Evolutionary conservation across 164 flowering plant species (phyloP).

Genomic region (Protea cynaroides): DNA sequence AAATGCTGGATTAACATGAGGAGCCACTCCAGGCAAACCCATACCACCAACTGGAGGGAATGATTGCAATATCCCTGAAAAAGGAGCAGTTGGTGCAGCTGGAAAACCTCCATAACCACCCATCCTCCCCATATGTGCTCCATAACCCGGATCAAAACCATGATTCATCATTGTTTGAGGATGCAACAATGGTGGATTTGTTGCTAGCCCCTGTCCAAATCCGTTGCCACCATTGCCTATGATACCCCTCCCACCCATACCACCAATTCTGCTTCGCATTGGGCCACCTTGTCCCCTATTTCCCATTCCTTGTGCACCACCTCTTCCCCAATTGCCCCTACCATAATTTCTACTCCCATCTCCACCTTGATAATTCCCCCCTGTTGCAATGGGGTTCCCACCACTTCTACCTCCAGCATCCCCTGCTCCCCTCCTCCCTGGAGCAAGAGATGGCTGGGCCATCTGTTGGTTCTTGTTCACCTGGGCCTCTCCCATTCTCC

Average conservation of each 20-base stretch:
- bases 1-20: conserved; percentile 82
- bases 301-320: conserved; percentile 54
- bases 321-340: conserved; percentile 78
- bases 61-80: conserved; percentile 58
- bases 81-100: conserved; percentile 55
- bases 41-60: conserved; percentile 68
- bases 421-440: conserved; percentile 39
- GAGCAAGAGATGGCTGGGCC: conserved; percentile 28
- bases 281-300: conserved; percentile 64
- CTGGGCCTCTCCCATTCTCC: conserved; percentile 85
- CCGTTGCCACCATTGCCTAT: conserved; percentile 67
- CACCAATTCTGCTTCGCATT: conserved; percentile 58
- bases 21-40: conserved; percentile 83
- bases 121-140: conserved; percentile 74
- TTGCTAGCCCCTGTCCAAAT: conserved; percentile 65
- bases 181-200: conserved; percentile 57
- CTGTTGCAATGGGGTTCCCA: conserved; percentile 40
- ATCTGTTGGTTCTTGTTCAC: conserved; percentile 55
- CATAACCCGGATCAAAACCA: conserved; percentile 83
- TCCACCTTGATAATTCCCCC: conserved; percentile 65
- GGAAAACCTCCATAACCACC: conserved; percentile 78
- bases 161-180: conserved; percentile 87
- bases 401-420: conserved; percentile 36
- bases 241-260: conserved; percentile 63
- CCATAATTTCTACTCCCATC: conserved; percentile 51